Evolutionary conservation across 1,284 basidiomycete genomes (phyloP).

Genomic region (Cystodermella granulosa): DNA sequence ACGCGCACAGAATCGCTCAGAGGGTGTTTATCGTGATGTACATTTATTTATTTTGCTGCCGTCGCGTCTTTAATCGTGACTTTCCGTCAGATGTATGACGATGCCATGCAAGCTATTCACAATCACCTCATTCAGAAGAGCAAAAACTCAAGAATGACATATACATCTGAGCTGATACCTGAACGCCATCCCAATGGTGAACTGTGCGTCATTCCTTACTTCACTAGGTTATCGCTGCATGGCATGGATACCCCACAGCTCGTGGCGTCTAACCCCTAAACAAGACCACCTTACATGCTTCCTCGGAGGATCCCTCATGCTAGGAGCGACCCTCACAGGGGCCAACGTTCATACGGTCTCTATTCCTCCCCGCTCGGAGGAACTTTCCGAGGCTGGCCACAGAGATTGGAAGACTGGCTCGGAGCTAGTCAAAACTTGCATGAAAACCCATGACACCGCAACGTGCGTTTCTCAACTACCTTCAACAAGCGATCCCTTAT

Average conservation of each 20-base stretch:
- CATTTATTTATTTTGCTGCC: conserved; percentile 10
- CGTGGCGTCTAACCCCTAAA: conserved; percentile 72
- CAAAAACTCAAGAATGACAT: conserved; percentile 52
- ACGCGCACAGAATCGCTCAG: conserved; percentile 53
- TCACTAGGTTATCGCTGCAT: background rate
- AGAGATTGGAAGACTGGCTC: conserved; percentile 76
- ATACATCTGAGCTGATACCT: conserved; percentile 67
- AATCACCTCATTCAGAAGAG: conserved; percentile 62
- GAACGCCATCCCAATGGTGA: conserved; percentile 31
- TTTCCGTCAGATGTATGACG: conserved; percentile 63
- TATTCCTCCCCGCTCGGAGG: conserved; percentile 48
- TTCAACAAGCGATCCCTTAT: background rate
- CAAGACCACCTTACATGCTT: conserved; percentile 98
- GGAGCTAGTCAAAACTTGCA: conserved; percentile 74
- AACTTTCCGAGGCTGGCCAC: conserved; percentile 50
- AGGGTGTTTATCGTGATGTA: conserved; percentile 65
- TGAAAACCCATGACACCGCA: conserved; percentile 73
- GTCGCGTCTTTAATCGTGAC: conserved; percentile 1
- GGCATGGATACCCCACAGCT: conserved; percentile 68
- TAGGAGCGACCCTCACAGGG: conserved; percentile 72
- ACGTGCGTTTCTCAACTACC: conserved; percentile 50
- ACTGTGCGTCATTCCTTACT: conserved; percentile 10
- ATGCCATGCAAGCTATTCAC: conserved; percentile 72
- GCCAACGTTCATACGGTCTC: conserved; percentile 41
- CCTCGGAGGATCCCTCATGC: conserved; percentile 86